Evolutionary conservation across 257 asterid species (phyloP).

Genomic region (Gentiana straminea): DNA sequence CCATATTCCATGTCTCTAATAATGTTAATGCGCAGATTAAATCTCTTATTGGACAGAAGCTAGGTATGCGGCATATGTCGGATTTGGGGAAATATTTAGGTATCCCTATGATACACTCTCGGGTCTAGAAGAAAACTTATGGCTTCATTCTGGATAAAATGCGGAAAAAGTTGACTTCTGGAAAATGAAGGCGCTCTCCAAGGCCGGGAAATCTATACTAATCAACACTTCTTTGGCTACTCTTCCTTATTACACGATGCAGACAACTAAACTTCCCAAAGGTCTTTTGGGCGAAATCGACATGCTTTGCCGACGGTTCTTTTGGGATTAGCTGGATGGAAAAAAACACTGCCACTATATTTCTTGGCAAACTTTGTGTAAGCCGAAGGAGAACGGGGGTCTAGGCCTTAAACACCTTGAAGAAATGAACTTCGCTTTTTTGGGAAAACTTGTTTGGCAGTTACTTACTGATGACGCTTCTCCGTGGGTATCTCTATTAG

Average conservation of each 20-base stretch:
- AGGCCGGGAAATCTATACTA: background rate
- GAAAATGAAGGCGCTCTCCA: background rate
- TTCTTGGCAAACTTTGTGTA: background rate
- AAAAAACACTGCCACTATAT: background rate
- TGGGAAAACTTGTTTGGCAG: constrained; percentile 5
- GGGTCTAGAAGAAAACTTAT: background rate
- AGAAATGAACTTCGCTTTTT: constrained; percentile 12
- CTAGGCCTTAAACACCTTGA: constrained; percentile 26
- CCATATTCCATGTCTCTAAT: background rate
- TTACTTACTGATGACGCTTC: too few species aligned
- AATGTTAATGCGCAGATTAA: background rate
- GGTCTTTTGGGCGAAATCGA: background rate
- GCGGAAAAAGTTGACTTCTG: background rate
- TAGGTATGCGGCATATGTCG: background rate
- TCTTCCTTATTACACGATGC: background rate
- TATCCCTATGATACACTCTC: background rate
- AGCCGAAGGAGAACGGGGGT: background rate
- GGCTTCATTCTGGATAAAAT: background rate
- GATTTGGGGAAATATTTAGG: background rate
- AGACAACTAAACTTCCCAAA: background rate
- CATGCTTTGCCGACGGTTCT: background rate
- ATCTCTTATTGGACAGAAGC: background rate
- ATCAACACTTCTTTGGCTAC: background rate
- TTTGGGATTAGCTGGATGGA: background rate
- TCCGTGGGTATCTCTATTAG: too few species aligned